A percentile compares a stretch with the other conserved stretches of the same genome.
phyloP scores from a whole-genome alignment of 495 filamentous ascomycete genomes.

The Daldinia decipiens region DNA sequence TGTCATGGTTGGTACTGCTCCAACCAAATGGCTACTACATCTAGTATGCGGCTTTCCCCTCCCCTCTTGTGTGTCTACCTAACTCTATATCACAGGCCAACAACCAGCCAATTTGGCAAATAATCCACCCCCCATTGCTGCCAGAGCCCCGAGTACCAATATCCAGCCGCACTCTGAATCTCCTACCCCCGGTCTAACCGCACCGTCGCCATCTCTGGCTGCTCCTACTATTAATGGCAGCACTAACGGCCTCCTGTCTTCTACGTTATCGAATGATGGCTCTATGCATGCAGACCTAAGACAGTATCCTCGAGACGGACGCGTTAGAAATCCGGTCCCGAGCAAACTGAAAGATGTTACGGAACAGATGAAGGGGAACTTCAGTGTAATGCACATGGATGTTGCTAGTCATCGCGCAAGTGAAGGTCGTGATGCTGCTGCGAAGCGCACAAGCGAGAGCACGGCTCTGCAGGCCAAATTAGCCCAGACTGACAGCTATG shows the following conservation, averaged over 20 bases:
- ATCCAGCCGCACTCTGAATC: conserved; percentile 41
- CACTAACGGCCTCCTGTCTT: conserved; percentile 43
- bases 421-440: conserved; percentile 60
- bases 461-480: conserved; percentile 63
- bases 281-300: conserved; percentile 44
- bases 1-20: conserved; percentile 47
- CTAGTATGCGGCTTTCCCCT: conserved; percentile 40
- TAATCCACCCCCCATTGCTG: conserved; percentile 29
- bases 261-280: conserved; percentile 43
- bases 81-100: conserved; percentile 43
- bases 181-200: conserved; percentile 36
- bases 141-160: conserved; percentile 30
- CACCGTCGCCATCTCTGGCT: conserved; percentile 36
- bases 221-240: conserved; percentile 35
- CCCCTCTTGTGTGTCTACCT: conserved; percentile 17
- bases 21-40: conserved; percentile 49
- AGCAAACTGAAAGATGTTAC: conserved; percentile 67
- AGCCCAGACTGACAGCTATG: conserved; percentile 62
- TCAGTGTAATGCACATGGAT: conserved; percentile 68
- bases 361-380: conserved; percentile 67
- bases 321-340: conserved; percentile 66
- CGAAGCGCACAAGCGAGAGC: conserved; percentile 66
- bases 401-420: conserved; percentile 56
- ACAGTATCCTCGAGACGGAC: conserved; percentile 57
- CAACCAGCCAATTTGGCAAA: conserved; percentile 49